Evolutionary conservation across 495 filamentous ascomycete genomes (phyloP).

Genomic region (Penicillium lividum): DNA sequence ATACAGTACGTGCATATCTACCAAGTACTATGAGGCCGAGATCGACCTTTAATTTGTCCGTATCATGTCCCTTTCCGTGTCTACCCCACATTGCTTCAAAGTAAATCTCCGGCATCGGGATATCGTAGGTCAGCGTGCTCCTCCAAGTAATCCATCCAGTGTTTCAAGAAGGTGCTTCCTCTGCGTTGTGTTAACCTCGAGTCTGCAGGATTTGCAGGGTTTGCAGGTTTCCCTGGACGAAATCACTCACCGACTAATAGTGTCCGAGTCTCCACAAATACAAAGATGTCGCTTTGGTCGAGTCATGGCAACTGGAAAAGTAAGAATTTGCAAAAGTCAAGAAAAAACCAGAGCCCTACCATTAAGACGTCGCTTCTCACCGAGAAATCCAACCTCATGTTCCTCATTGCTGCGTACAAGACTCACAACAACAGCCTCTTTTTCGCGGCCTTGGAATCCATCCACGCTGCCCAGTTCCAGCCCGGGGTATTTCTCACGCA

Average conservation of each 20-base stretch:
- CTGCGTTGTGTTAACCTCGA: conserved; percentile 36
- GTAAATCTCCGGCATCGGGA: conserved; percentile 65
- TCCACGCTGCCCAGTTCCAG: conserved; percentile 94
- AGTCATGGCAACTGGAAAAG: conserved; percentile 81
- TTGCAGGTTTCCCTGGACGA: neutral
- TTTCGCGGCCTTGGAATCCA: conserved; percentile 96
- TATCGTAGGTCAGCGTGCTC: conserved; percentile 84
- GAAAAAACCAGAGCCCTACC: conserved; percentile 48
- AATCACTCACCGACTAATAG: conserved; percentile 72
- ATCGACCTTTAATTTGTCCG: neutral
- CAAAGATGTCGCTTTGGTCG: conserved; percentile 86
- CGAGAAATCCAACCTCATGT: conserved; percentile 88
- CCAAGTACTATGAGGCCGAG: no score
- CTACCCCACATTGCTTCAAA: conserved; percentile 21
- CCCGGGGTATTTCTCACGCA: conserved; percentile 78
- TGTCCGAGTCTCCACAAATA: conserved; percentile 91
- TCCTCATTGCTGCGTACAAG: conserved; percentile 86
- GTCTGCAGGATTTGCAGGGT: neutral
- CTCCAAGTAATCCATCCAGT: conserved; percentile 88
- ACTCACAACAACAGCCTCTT: conserved; percentile 90
- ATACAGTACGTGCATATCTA: no score
- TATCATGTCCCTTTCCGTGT: neutral
- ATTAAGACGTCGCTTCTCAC: conserved; percentile 90
- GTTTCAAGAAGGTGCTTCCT: conserved; percentile 77
- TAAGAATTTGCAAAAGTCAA: neutral